phyloP scores from a whole-genome alignment of 1,284 basidiomycete genomes.

The Kalmanozyma brasiliensis region DNA sequence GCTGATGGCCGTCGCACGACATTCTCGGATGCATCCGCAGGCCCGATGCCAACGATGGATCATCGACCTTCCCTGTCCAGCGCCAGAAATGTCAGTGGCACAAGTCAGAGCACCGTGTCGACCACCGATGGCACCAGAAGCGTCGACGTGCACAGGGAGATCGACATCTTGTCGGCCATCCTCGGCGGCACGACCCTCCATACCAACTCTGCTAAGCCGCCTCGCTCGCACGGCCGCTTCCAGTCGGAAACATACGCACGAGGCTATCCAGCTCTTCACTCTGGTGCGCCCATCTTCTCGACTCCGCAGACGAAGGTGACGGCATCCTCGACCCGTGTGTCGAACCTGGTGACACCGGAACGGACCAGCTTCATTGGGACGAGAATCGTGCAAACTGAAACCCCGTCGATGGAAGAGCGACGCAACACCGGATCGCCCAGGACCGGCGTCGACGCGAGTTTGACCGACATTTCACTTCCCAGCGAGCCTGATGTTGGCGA shows the following conservation, averaged over 20 bases:
- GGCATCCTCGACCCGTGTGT: slow-evolving; percentile 2
- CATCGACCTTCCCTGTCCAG: slow-evolving; percentile 14
- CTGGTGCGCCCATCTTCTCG: neutral
- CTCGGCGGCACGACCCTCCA: slow-evolving; percentile 33
- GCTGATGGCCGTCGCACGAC: slow-evolving; percentile 20
- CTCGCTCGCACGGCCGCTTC: slow-evolving; percentile 30
- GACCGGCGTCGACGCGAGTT: slow-evolving; percentile 4
- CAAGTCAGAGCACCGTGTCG: slow-evolving; percentile 28
- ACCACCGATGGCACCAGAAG: slow-evolving; percentile 28
- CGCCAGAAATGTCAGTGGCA: slow-evolving; percentile 34
- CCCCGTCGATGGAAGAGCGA: neutral
- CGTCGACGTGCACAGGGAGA: slow-evolving; percentile 51
- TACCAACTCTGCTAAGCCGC: slow-evolving; percentile 6
- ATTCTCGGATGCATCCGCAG: slow-evolving; percentile 17
- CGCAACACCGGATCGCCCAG: slow-evolving; percentile 25
- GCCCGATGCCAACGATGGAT: slow-evolving; percentile 24
- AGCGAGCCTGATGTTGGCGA: slow-evolving; percentile 24
- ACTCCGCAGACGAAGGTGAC: neutral
- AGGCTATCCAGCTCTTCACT: slow-evolving; percentile 6
- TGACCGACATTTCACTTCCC: slow-evolving; percentile 4
- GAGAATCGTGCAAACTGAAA: slow-evolving; percentile 6
- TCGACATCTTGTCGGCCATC: slow-evolving; percentile 58
- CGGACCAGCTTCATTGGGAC: slow-evolving; percentile 7
- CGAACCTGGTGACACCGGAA: slow-evolving; percentile 6
- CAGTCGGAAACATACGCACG: slow-evolving; percentile 27